These are phyloP conservation scores for Fabrea salina DNA, from an alignment of 169 alveolate species.

Conservation along the genomic window DNA sequence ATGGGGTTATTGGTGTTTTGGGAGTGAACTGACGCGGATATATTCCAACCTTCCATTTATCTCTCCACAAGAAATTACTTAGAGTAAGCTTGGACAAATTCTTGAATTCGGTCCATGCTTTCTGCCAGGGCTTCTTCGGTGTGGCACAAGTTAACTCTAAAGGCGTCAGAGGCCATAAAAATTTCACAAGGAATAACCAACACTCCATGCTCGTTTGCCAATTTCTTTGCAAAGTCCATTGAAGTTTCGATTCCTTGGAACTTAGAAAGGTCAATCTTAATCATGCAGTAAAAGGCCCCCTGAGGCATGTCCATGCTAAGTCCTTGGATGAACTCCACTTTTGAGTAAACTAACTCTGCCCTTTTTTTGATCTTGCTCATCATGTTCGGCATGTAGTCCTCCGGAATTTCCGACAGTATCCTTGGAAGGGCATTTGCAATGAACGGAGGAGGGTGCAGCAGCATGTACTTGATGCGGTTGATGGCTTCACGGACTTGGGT, in stretches of 20 bases:
- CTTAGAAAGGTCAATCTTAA: background rate
- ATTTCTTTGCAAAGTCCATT: background rate
- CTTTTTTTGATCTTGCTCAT: background rate
- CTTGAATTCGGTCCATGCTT: background rate
- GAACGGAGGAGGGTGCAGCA: conserved; percentile 35
- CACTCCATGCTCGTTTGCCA: background rate
- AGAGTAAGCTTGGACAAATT: background rate
- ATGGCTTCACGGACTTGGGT: conserved; percentile 19
- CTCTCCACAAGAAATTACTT: no score
- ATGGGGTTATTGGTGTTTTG: conserved; percentile 6
- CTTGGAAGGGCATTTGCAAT: conserved; percentile 33
- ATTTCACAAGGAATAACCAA: background rate
- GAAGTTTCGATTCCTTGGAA: background rate
- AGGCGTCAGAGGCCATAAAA: background rate
- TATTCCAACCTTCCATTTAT: conserved; percentile 23
- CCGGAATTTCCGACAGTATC: background rate
- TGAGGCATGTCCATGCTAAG: background rate
- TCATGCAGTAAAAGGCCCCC: background rate
- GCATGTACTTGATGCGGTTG: conserved; percentile 2
- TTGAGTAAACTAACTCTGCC: background rate
- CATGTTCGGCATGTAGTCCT: background rate
- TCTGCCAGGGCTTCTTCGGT: background rate
- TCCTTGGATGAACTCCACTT: background rate
- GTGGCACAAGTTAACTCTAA: background rate
- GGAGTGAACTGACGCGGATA: conserved; percentile 14